phyloP scores from a whole-genome alignment of 192 early-diverging fungal species.

The Gigaspora rosea region DNA sequence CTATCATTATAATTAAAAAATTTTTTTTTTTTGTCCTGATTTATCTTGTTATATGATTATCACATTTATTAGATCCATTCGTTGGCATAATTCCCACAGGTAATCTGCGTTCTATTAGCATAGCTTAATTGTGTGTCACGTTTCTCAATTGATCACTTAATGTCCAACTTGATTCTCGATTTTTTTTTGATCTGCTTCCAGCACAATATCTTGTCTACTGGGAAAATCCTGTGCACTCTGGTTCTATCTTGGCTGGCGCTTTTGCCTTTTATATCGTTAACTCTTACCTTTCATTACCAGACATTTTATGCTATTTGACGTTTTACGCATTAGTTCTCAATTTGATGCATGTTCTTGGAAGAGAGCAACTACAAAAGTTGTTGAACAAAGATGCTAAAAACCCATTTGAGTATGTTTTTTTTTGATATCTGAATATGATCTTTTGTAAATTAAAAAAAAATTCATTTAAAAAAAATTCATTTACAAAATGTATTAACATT shows the following conservation, averaged over 20 bases:
- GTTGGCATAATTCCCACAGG: neutral
- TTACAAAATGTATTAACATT: neutral
- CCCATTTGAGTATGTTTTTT: constrained; percentile 1
- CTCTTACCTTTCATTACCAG: constrained; percentile 1
- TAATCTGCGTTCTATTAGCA: neutral
- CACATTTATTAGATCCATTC: neutral
- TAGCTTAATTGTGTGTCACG: neutral
- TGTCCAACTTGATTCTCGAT: neutral
- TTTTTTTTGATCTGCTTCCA: neutral
- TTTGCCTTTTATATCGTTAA: neutral
- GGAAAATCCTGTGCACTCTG: constrained; percentile 15
- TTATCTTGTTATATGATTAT: neutral
- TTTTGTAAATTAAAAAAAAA: neutral
- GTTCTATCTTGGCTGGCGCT: neutral
- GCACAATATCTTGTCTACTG: neutral
- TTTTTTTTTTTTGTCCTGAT: neutral
- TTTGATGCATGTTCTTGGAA: neutral
- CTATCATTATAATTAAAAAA: neutral
- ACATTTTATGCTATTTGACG: neutral
- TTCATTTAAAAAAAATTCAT: neutral
- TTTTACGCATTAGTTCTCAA: neutral
- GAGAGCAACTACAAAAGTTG: neutral
- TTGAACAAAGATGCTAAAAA: neutral
- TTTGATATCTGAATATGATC: neutral
- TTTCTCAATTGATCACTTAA: neutral